phyloP scores from a whole-genome alignment of 1,284 basidiomycete species.

The Marasmius sp. region DNA sequence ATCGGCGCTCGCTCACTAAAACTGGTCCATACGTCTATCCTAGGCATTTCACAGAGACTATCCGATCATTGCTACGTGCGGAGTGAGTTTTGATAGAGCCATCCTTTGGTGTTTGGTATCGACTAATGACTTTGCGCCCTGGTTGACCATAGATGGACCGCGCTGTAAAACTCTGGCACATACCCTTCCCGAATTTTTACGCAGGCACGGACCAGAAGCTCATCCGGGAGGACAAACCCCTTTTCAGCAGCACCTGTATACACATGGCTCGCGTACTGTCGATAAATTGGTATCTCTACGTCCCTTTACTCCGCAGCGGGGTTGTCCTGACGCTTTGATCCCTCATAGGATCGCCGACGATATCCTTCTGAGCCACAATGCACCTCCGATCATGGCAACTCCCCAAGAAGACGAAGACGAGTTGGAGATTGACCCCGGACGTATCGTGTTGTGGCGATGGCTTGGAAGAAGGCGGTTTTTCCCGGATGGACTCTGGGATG shows the following conservation, averaged over 20 bases:
- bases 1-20: neutral
- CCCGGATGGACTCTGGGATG: slow-evolving; percentile 35
- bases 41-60: slow-evolving; percentile 65
- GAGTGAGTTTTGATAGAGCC: slow-evolving; percentile 40
- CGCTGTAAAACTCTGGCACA: slow-evolving; percentile 69
- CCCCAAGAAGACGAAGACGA: slow-evolving; percentile 14
- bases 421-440: slow-evolving; percentile 43
- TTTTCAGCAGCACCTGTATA: slow-evolving; percentile 64
- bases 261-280: slow-evolving; percentile 68
- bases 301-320: too few relatives aligned
- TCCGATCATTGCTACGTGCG: slow-evolving; percentile 72
- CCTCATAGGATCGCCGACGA: slow-evolving; percentile 56
- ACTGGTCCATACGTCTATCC: neutral
- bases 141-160: slow-evolving; percentile 56
- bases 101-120: neutral
- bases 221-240: slow-evolving; percentile 66
- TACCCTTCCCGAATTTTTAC: slow-evolving; percentile 29
- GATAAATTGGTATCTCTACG: slow-evolving; percentile 54
- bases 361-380: slow-evolving; percentile 59
- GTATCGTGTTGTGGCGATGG: slow-evolving; percentile 66
- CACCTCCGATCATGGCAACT: slow-evolving; percentile 51
- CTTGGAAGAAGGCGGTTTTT: slow-evolving; percentile 65
- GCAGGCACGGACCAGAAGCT: slow-evolving; percentile 30
- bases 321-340: neutral
- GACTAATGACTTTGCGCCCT: slow-evolving; percentile 8